Conservation (phyloP, 129 eudicot genomes). For the Lactuca sativa region DNA sequence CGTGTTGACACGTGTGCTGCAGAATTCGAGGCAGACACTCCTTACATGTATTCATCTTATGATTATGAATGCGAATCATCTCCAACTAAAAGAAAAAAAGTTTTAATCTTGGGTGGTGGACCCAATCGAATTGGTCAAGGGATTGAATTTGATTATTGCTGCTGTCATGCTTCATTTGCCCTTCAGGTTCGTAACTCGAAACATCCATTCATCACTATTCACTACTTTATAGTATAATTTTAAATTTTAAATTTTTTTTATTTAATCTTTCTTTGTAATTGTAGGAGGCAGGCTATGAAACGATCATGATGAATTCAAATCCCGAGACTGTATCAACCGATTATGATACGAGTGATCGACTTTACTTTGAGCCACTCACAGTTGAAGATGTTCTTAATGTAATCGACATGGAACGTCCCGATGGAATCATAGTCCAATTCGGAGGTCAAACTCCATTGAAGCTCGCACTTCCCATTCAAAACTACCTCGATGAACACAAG, state of each 20-base stretch:
- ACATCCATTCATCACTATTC: too few species aligned
- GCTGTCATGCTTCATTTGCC: slow-evolving; percentile 97
- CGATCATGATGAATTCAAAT: slow-evolving; percentile 98
- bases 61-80: slow-evolving; percentile 74
- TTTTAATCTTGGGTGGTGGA: slow-evolving; percentile 94
- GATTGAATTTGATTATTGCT: slow-evolving; percentile 97
- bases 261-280: slow-evolving; percentile 34
- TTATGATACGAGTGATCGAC: slow-evolving; percentile 94
- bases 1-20: slow-evolving; percentile 99
- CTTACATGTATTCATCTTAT: slow-evolving; percentile 94
- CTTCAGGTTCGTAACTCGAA: slow-evolving; percentile 65
- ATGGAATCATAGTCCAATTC: slow-evolving; percentile 95
- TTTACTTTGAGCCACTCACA: slow-evolving; percentile 94
- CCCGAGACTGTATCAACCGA: slow-evolving; percentile 99
- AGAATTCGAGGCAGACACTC: slow-evolving; percentile 93
- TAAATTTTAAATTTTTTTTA: background rate
- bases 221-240: background rate
- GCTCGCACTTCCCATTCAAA: slow-evolving; percentile 79
- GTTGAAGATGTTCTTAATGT: slow-evolving; percentile 88
- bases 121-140: slow-evolving; percentile 97
- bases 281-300: slow-evolving; percentile 92
- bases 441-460: slow-evolving; percentile 99
- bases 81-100: slow-evolving; percentile 86
- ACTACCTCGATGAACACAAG: slow-evolving; percentile 67
- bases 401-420: slow-evolving; percentile 92